Base-by-base conservation (phyloP, 2,329 filamentous ascomycete genomes). In the Arthrobotrys sphaeroides region DNA sequence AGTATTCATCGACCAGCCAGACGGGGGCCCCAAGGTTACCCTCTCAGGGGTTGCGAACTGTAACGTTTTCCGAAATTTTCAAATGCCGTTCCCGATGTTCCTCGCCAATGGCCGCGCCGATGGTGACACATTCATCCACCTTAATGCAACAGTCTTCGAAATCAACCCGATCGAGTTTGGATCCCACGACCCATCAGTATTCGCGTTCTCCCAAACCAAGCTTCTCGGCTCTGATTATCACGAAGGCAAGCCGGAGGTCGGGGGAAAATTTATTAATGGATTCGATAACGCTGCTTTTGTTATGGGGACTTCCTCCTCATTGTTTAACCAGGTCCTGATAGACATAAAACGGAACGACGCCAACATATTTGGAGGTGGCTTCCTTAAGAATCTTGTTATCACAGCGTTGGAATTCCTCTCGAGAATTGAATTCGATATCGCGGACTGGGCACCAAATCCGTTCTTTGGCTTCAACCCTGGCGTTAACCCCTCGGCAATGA, bases 261-360 rank as follows among this genome's bases (percentile, higher is more conserved):
- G 87, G 45, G 81, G 83, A 26, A 76, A 77, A 26, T 97, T 94
- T 80, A 86, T 96, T 13, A 85, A 87, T 5, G 94, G 94, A 0
- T 93, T 93, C 77, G 94, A 97, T 82, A 93, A 93, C 79, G 87
- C 87, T 22, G 92, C 92, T 5, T 97, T 88, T 80, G 85, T 96
- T 24, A 93, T 96, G 88, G 93, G 93, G 59, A 96, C 93, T 0
- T 93, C 90, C 20, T 92, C 90, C 0, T 90, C 91, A 0, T 85
- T 97, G 1, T 97, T 97, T 86, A 97, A 96, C 83, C 85, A 89
- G 79, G 87, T 91, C 79, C 83, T 96, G 16, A 84, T 93, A 2
- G 83, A 88, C 9, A 84, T 94, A 66, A 87, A 92, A 77, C 82
- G 81, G 36, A 79, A 81, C 4, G 80, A 82, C 7, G 82, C 82